A percentile compares a stretch with the other conserved stretches of the same genome.
These are phyloP conservation scores for Parsonsia alboflavescens DNA, from an alignment of 257 asterid genomes.

Conservation along the genomic window DNA sequence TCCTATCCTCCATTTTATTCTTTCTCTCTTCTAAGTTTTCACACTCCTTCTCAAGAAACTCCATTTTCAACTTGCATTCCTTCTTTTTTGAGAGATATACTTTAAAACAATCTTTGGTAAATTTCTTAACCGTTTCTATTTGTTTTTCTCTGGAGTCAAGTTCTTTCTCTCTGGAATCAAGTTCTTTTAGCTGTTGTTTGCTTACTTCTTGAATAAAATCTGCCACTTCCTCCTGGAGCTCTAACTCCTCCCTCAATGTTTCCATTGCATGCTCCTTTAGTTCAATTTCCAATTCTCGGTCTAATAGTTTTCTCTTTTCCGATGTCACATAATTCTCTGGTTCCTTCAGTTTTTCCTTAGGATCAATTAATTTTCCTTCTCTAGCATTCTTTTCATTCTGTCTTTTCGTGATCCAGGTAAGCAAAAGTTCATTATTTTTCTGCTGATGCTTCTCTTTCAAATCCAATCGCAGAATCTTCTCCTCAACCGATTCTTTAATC, in stretches of 20 bases:
- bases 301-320: neutral
- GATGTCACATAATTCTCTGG: neutral
- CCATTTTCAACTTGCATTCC: constrained; percentile 21
- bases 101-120: constrained; percentile 22
- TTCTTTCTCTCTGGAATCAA: constrained; percentile 11
- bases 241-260: neutral
- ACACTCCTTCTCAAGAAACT: constrained; percentile 26
- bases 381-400: neutral
- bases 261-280: constrained; percentile 3
- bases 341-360: neutral
- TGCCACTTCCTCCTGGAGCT: neutral
- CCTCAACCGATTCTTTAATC: neutral
- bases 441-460: neutral
- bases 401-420: neutral
- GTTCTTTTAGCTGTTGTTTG: neutral
- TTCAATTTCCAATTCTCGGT: neutral
- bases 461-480: neutral
- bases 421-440: neutral
- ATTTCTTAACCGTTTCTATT: constrained; percentile 28
- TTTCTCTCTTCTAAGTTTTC: constrained; percentile 26
- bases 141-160: constrained; percentile 34
- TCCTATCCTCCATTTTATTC: constrained; percentile 23
- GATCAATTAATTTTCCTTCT: neutral
- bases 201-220: neutral
- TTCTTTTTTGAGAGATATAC: constrained; percentile 30